Evolutionary conservation across 805 yeast genomes (phyloP).

Genomic region (Pichia gijzeniarum): DNA sequence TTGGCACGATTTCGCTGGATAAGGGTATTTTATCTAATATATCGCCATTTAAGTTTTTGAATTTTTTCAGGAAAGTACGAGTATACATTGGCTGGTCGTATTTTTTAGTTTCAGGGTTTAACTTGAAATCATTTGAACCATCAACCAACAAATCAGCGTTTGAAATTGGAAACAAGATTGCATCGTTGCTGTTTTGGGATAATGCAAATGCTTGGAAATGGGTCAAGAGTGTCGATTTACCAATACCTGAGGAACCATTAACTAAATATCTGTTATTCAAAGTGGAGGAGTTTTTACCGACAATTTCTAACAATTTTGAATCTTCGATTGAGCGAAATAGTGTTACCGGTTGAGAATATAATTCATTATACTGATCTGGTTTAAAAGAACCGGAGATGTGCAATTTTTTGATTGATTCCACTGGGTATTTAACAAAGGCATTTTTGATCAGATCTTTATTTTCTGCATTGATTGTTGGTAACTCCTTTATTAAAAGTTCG

Average conservation of each 20-base stretch:
- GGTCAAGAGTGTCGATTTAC: conserved; percentile 67
- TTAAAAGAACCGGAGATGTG: conserved; percentile 56
- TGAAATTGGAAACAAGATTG: conserved; percentile 58
- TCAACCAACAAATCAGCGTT: conserved; percentile 55
- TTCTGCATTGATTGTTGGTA: conserved; percentile 15
- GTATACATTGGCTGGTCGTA: conserved; percentile 79
- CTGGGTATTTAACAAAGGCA: conserved; percentile 36
- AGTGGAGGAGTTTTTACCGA: conserved; percentile 33
- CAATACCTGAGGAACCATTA: conserved; percentile 70
- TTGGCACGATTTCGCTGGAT: conserved; percentile 18
- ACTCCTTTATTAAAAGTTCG: conserved; percentile 14
- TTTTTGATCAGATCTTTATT: conserved; percentile 17
- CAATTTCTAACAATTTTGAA: conserved; percentile 32
- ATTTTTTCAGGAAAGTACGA: conserved; percentile 50
- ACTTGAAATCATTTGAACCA: conserved; percentile 66
- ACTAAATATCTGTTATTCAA: conserved; percentile 45
- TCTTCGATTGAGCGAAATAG: conserved; percentile 48
- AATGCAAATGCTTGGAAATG: conserved; percentile 57
- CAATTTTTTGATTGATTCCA: conserved; percentile 37
- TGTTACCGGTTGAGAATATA: conserved; percentile 54
- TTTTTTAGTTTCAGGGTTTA: conserved; percentile 38
- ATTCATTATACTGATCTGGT: conserved; percentile 61
- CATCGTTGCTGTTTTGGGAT: conserved; percentile 21
- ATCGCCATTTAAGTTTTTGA: conserved; percentile 39
- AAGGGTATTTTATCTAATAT: conserved; percentile 30